Conservation (phyloP, 1,284 basidiomycete genomes). For the Melampsora larici-populina region DNA sequence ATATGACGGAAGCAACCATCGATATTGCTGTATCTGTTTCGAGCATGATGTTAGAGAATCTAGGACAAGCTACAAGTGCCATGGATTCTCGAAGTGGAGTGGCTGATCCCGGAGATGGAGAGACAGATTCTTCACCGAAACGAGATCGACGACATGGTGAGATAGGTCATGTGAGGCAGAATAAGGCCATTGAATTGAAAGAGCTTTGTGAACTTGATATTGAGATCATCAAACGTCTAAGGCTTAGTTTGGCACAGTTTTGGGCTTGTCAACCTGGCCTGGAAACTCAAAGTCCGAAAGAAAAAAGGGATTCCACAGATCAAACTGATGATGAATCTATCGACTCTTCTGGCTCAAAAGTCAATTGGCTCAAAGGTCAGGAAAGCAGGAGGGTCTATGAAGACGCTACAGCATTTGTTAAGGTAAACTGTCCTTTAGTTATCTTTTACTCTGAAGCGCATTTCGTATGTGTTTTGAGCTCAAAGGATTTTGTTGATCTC, state of each 20-base stretch:
- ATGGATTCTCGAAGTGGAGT: conserved; percentile 15
- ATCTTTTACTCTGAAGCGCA: conserved; percentile 50
- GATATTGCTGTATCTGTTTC: conserved; percentile 57
- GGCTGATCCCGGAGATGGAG: conserved; percentile 41
- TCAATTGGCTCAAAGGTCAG: not conserved
- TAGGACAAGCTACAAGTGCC: conserved; percentile 50
- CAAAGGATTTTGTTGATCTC: conserved; percentile 46
- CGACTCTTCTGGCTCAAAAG: not conserved
- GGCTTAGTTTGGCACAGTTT: conserved; percentile 17
- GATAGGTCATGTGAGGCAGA: conserved; percentile 17
- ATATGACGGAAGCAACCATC: conserved; percentile 57
- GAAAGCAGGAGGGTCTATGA: conserved; percentile 32
- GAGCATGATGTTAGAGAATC: conserved; percentile 56
- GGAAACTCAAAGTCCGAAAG: not conserved
- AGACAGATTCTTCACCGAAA: conserved; percentile 48
- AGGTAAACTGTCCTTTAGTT: conserved; percentile 11
- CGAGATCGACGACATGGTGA: conserved; percentile 40
- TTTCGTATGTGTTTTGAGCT: conserved; percentile 50
- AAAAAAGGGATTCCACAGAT: not conserved
- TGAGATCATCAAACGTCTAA: conserved; percentile 23
- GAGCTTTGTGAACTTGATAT: conserved; percentile 37
- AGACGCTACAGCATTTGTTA: conserved; percentile 41
- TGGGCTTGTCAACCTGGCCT: not conserved
- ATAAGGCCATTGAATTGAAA: conserved; percentile 18
- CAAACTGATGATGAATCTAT: not conserved